phyloP scores from a whole-genome alignment of 148 eudicot species.

The Chenopodium formosanum region DNA sequence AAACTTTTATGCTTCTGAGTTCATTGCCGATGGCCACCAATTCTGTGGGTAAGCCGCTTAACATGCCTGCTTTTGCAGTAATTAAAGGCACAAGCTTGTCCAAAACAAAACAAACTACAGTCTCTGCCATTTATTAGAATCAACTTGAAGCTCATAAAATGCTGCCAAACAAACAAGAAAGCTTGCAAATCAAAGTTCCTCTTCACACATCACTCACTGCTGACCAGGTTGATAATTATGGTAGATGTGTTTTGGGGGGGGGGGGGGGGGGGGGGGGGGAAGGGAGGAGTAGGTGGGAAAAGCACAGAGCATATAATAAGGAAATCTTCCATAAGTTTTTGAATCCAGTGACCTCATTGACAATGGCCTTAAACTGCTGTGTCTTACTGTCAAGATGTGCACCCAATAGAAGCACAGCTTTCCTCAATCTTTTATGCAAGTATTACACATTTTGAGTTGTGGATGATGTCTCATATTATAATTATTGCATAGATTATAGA shows the following conservation, averaged over 20 bases:
- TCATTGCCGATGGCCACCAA: background rate
- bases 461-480: too few species aligned
- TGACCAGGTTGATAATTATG: too few species aligned
- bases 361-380: too few species aligned
- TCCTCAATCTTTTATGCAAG: too few species aligned
- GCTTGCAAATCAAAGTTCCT: background rate
- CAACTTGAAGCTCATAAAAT: background rate
- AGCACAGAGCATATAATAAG: too few species aligned
- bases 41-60: background rate
- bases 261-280: background rate
- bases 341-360: too few species aligned
- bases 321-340: too few species aligned
- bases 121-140: background rate
- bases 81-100: background rate
- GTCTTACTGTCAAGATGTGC: too few species aligned
- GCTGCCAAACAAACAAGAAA: background rate
- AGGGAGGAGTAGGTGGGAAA: too few species aligned
- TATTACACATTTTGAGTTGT: too few species aligned
- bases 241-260: background rate
- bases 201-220: background rate
- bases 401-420: too few species aligned
- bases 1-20: background rate
- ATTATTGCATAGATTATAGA: too few species aligned
- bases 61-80: background rate
- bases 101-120: background rate